Evolutionary conservation across 768 basidiomycete species (phyloP).

Genomic region (Leccinellum rugosiceps): DNA sequence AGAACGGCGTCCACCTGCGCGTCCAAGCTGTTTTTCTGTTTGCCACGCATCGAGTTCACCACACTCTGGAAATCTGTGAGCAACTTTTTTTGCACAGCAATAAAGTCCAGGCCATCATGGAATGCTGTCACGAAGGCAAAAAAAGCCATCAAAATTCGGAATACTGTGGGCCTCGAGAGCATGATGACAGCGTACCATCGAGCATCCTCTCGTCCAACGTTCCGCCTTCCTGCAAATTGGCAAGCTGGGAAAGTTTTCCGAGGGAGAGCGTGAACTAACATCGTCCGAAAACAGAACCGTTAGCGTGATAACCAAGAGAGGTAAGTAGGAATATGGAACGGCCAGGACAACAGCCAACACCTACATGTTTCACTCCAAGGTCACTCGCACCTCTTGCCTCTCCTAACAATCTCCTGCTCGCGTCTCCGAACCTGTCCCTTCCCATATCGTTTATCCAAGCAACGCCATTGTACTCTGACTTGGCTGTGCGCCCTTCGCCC

Average conservation of each 20-base stretch:
- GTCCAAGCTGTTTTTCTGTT: constrained; percentile 61
- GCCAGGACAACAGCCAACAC: constrained; percentile 16
- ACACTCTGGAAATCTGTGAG: constrained; percentile 56
- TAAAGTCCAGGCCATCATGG: constrained; percentile 84
- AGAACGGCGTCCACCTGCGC: constrained; percentile 63
- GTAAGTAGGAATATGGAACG: background rate
- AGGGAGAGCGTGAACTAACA: constrained; percentile 84
- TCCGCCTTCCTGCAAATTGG: constrained; percentile 47
- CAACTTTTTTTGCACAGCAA: constrained; percentile 77
- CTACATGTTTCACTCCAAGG: constrained; percentile 76
- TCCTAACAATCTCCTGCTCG: constrained; percentile 59
- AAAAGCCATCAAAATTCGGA: constrained; percentile 4
- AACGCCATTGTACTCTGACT: constrained; percentile 48
- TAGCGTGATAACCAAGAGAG: background rate
- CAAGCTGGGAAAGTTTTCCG: constrained; percentile 81
- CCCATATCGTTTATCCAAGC: constrained; percentile 90
- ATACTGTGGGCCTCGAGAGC: background rate
- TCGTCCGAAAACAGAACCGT: constrained; percentile 1
- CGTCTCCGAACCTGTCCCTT: constrained; percentile 59
- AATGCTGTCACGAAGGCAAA: constrained; percentile 49
- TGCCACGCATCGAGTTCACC: constrained; percentile 46
- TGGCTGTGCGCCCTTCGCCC: constrained; percentile 36
- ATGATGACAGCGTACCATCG: constrained; percentile 44
- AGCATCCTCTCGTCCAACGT: constrained; percentile 48
- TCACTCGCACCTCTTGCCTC: constrained; percentile 57